Evolutionary conservation across 352 stramenopile species (phyloP).

Genomic region (Aphanomyces stellatus): DNA sequence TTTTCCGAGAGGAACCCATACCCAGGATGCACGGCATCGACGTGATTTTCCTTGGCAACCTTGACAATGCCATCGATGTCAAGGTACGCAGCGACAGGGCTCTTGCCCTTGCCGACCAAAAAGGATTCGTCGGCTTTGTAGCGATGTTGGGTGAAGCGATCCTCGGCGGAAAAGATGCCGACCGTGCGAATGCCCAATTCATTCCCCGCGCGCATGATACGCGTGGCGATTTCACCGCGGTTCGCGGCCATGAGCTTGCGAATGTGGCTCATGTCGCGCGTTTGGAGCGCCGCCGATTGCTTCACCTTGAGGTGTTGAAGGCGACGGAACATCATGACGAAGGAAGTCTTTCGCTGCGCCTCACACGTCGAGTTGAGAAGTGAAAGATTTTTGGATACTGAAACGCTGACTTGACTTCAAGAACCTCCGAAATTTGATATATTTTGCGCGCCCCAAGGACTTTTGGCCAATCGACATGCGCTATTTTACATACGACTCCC

Average conservation of each 20-base stretch:
- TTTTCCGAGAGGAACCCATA: constrained; percentile 98
- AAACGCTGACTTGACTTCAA: not conserved
- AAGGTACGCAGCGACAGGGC: constrained; percentile 92
- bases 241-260: constrained; percentile 97
- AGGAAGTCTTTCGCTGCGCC: not conserved
- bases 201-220: constrained; percentile 92
- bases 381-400: constrained; percentile 2
- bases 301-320: constrained; percentile 5
- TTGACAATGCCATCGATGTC: constrained; percentile 92
- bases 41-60: constrained; percentile 86
- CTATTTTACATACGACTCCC: not conserved
- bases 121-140: constrained; percentile 97
- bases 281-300: not conserved
- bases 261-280: constrained; percentile 41
- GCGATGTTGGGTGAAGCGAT: constrained; percentile 92
- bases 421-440: constrained; percentile 1
- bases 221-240: constrained; percentile 96
- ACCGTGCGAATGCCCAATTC: constrained; percentile 91
- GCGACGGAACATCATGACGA: constrained; percentile 1
- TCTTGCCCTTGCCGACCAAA: constrained; percentile 86
- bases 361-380: constrained; percentile 8
- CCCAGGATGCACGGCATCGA: constrained; percentile 94
- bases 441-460: not conserved
- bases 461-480: not conserved
- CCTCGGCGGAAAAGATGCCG: constrained; percentile 88